Evolutionary conservation across 1,139 yeast species (phyloP), one percentile per base, ranked within the genome.

Genomic region (Entelexis sorbosivorans): DNA sequence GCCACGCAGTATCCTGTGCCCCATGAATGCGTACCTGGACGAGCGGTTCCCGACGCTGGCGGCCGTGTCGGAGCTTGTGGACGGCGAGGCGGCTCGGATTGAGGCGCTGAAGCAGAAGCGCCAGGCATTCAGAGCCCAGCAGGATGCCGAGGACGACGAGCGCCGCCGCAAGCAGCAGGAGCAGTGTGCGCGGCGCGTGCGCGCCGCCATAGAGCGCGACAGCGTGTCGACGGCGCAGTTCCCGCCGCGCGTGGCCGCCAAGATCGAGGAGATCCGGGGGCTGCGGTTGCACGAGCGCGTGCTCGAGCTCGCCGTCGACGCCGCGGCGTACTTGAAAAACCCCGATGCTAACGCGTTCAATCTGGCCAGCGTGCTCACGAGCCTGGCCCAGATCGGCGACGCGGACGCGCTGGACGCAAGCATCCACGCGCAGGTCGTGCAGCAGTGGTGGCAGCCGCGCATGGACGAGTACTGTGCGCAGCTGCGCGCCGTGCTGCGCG

Each of bases 401-500:
- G 16, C 42, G 20, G 14, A 31, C 20, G 43, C 42, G 14, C 33
- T 36, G 19, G 39, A 38, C 16, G 24, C 3, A n/a, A 32, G 10
- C 14, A 8, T 35, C 5, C 29, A 22, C 13, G 34, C 20, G 7
- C 19, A 26, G 17, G 13, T 49, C 8, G 38, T 32, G 1, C 14
- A 43, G 31, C 42, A 20, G 29, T 47, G 52, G 53, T 47, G 44
- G 38, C 49, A 47, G 26, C 22, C 34, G 5, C 47, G 38, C 26
- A 33, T 48, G 28, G 26, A 19, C 9, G 7, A 16, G 17, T 50
- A 55, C n/a, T 35, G 33, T 19, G 48, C 48, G 1, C 47, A 52
- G 11, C 47, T 63, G 40, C 48, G 53, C n/a, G 32, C 40, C 2
- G 52, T 49, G 24, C 50, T 64, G 29, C 44, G 44, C 6, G 50